A percentile compares a stretch with the other conserved stretches of the same genome.
Evolutionary conservation across 1,139 yeast species (phyloP).

Genomic region (Pichia sp.): DNA sequence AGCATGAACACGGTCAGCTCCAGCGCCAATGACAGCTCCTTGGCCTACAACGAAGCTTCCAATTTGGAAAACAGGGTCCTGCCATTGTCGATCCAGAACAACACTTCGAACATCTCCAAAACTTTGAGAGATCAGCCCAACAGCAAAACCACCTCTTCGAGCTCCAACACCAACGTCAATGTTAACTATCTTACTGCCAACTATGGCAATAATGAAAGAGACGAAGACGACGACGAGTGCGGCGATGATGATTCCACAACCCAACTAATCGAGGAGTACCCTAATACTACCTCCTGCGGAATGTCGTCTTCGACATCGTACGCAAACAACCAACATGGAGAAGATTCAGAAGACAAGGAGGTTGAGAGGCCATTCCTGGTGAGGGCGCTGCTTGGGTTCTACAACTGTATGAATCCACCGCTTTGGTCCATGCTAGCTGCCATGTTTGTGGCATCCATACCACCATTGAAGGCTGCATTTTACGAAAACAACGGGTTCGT

Average conservation of each 20-base stretch:
- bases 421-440: slow-evolving; percentile 86
- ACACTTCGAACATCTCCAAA: too few species aligned
- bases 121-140: neutral
- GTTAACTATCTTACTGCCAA: neutral
- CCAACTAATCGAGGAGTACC: neutral
- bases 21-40: neutral
- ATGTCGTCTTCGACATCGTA: neutral
- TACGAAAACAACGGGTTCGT: slow-evolving; percentile 65
- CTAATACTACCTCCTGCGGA: neutral
- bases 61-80: slow-evolving; percentile 1
- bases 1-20: neutral
- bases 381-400: slow-evolving; percentile 15
- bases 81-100: neutral
- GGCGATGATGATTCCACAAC: slow-evolving; percentile 8
- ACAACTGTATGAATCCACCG: slow-evolving; percentile 77
- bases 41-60: neutral
- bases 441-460: slow-evolving; percentile 76
- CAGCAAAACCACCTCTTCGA: neutral
- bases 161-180: neutral
- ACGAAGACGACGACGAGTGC: slow-evolving; percentile 15
- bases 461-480: slow-evolving; percentile 59
- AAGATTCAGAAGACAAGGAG: slow-evolving; percentile 2
- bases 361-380: slow-evolving; percentile 1
- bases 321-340: neutral
- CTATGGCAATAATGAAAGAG: neutral